Evolutionary conservation across 2,329 filamentous ascomycete species (phyloP).

Genomic region (Fusarium fujikuroi): DNA sequence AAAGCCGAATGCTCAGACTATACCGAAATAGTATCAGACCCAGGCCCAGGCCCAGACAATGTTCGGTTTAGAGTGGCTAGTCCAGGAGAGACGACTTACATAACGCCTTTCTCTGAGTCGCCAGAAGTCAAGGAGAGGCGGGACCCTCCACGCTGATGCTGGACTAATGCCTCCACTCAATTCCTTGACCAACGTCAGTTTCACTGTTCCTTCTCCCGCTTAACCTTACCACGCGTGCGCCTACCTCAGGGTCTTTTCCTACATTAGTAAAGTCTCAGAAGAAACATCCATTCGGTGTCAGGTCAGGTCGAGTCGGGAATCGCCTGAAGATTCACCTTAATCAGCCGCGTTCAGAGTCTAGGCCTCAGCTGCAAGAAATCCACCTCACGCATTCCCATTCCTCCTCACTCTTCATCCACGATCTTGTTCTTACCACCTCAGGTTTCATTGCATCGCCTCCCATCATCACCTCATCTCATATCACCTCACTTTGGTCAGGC

Average conservation of each 20-base stretch:
- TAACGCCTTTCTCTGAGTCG: conserved; percentile 38
- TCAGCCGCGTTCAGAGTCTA: conserved; percentile 11
- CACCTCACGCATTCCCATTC: background rate
- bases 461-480: conserved; percentile 14
- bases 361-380: background rate
- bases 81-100: conserved; percentile 25
- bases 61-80: conserved; percentile 30
- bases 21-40: conserved; percentile 17
- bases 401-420: background rate
- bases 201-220: background rate
- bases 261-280: conserved; percentile 1
- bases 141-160: conserved; percentile 24
- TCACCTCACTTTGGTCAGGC: background rate
- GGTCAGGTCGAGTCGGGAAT: background rate
- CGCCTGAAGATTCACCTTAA: background rate
- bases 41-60: conserved; percentile 1
- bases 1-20: conserved; percentile 13
- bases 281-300: background rate
- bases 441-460: background rate
- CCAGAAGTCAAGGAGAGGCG: conserved; percentile 15
- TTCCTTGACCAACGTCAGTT: conserved; percentile 12
- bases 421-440: background rate
- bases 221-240: conserved; percentile 3
- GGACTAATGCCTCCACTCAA: conserved; percentile 18
- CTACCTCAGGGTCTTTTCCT: background rate